A percentile compares a stretch with the other conserved stretches of the same genome.
These are phyloP conservation scores for Cercophora sp. DNA, from an alignment of 495 filamentous ascomycete genomes.

Conservation along the genomic window DNA sequence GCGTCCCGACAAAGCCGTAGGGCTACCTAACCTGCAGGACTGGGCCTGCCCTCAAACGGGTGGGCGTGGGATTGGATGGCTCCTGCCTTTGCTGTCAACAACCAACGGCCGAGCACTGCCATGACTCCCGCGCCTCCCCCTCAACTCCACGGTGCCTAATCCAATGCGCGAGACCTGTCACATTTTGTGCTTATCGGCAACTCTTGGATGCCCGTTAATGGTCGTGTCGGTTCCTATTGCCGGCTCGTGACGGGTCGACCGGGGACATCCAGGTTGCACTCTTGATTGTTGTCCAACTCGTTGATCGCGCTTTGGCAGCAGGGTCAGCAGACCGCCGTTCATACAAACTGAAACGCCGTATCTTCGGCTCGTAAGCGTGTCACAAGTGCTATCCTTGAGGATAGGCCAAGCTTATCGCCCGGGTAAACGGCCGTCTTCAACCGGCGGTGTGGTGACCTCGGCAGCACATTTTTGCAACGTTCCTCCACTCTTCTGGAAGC, in stretches of 20 bases:
- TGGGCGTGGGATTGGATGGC: neutral
- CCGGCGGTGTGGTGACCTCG: constrained; percentile 11
- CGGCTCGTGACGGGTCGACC: too few species aligned
- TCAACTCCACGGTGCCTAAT: neutral
- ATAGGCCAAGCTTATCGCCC: neutral
- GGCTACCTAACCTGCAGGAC: constrained; percentile 13
- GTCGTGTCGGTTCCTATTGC: too few species aligned
- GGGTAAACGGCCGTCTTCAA: constrained; percentile 2
- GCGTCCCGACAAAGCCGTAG: constrained; percentile 10
- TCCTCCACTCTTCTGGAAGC: constrained; percentile 12
- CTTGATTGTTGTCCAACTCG: too few species aligned
- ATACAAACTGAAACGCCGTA: constrained; percentile 2
- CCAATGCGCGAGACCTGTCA: constrained; percentile 6
- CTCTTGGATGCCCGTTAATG: neutral
- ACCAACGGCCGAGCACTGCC: neutral
- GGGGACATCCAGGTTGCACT: too few species aligned
- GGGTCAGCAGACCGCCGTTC: constrained; percentile 7
- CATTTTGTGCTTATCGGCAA: constrained; percentile 8
- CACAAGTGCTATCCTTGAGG: neutral
- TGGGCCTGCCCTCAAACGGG: neutral
- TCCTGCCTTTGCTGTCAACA: neutral
- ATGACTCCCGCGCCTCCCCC: neutral
- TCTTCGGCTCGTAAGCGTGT: neutral
- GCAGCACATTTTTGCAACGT: neutral
- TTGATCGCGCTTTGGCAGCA: neutral